Evolutionary conservation across 768 basidiomycete species (phyloP).

Genomic region (Lentinula detonsa): DNA sequence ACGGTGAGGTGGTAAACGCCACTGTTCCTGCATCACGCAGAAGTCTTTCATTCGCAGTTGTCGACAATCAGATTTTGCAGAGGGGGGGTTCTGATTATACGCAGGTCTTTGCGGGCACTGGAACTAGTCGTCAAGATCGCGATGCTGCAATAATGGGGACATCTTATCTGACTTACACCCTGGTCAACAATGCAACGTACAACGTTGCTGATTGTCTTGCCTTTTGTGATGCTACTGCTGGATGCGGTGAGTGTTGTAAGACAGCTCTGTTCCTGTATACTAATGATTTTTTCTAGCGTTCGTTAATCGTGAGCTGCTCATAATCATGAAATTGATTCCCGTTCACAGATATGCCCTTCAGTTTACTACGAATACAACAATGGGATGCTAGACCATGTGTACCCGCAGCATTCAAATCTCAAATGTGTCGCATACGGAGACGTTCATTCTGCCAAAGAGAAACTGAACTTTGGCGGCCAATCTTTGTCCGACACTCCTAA

Average conservation of each 20-base stretch:
- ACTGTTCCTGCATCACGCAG: slow-evolving; percentile 1
- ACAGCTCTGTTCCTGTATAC: not conserved
- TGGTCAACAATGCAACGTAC: slow-evolving; percentile 40
- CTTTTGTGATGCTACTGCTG: slow-evolving; percentile 29
- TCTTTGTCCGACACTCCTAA: slow-evolving; percentile 25
- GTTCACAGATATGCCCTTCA: not conserved
- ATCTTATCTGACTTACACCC: slow-evolving; percentile 41
- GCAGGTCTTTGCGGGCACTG: slow-evolving; percentile 32
- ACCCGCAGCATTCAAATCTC: slow-evolving; percentile 34
- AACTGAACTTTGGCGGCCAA: slow-evolving; percentile 39
- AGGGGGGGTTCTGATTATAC: slow-evolving; percentile 20
- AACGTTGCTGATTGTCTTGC: slow-evolving; percentile 34
- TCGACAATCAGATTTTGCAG: slow-evolving; percentile 4
- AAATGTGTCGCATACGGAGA: slow-evolving; percentile 44
- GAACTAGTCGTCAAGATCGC: slow-evolving; percentile 25
- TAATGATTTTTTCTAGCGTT: slow-evolving; percentile 26
- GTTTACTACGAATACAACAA: slow-evolving; percentile 46
- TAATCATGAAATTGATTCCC: not conserved
- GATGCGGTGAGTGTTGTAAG: slow-evolving; percentile 32
- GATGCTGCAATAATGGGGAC: slow-evolving; percentile 41
- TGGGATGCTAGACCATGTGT: slow-evolving; percentile 30
- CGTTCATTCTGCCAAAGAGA: slow-evolving; percentile 35
- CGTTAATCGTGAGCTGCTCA: slow-evolving; percentile 23
- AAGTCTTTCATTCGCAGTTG: slow-evolving; percentile 4
- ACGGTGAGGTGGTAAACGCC: slow-evolving; percentile 29